Evolutionary conservation across 1,284 basidiomycete genomes (phyloP), one percentile per base, ranked within the genome.

Genomic region (Papiliotrema laurentii): DNA sequence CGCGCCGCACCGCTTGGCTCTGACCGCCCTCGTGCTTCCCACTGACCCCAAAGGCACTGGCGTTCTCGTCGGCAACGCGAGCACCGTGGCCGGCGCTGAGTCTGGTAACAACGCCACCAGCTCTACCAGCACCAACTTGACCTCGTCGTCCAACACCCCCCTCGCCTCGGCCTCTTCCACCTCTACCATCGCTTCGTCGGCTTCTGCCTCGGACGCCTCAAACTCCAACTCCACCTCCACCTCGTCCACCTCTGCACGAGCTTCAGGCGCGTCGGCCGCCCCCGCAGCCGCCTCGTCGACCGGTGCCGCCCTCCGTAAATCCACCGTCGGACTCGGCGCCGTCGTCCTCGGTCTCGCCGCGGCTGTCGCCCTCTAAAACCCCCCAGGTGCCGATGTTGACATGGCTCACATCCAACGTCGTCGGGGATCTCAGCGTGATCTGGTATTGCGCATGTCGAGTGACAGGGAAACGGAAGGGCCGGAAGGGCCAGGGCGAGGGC

Each of bases 1-100:
- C 24, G 10, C 19, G 22, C 9, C n/a, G 43, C 26, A 19, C 34
- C 37, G 33, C 26, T 27, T 43, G 24, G 13, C 21, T n/a, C 18
- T 31, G 9, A 30, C 6, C 16, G 6, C n/a, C 14, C 33, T 10
- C 33, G 22, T 3, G 24, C 26, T 33, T 26, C 22, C 16, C 35
- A 7, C 38, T 39, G 22, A 39, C 38, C 10, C n/a, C 25, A 25
- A 5, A 64, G 63, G 63, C 21, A 57, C 55, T 39, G 64, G 61
- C 19, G 43, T 46, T 26, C 56, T 67, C 38, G 43, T 61, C 37
- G 54, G 50, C 34, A 33, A 50, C 30, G 50, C 58, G 22, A 43
- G 49, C 26, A 39, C 36, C 16, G 41, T 54, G 35, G 44, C 39
- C 35, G 55, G 54, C 14, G 34, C 52, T 1, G 33, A 43, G 16